Conservation (phyloP, 768 basidiomycete genomes). For the Collybiopsis luxurians region DNA sequence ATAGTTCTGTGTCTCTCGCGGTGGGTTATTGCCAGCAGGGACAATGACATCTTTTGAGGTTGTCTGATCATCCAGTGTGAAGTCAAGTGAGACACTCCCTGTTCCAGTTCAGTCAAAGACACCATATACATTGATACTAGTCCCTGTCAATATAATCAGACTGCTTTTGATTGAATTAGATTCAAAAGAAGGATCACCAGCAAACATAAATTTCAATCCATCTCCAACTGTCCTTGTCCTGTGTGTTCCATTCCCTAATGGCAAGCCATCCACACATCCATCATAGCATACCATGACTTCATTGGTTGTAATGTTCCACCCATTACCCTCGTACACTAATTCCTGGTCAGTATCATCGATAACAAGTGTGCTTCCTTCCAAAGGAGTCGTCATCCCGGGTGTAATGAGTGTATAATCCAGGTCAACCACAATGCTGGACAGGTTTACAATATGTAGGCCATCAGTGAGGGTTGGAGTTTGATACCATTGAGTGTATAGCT, state of each 20-base stretch:
- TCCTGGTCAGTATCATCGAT: conserved; percentile 2
- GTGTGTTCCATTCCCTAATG: conserved; percentile 7
- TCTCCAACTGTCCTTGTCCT: neutral
- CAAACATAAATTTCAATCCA: neutral
- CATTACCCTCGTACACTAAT: neutral
- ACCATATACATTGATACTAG: neutral
- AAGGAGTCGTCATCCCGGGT: neutral
- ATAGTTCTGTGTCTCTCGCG: neutral
- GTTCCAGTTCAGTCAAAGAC: too few relatives aligned
- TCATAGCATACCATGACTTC: neutral
- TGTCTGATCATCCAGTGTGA: neutral
- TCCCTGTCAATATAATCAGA: neutral
- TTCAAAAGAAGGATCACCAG: neutral
- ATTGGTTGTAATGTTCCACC: neutral
- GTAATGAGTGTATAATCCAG: conserved; percentile 7
- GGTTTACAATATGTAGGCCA: conserved; percentile 2
- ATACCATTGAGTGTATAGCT: conserved; percentile 6
- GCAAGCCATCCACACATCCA: neutral
- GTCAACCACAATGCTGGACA: conserved; percentile 1
- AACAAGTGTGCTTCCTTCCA: neutral
- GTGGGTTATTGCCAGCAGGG: neutral
- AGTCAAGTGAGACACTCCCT: neutral
- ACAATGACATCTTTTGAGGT: neutral
- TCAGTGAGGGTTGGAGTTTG: too few relatives aligned
- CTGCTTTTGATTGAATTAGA: too few relatives aligned